phyloP scores from a whole-genome alignment of 2,329 filamentous ascomycete species.

The Exophiala alcalophila region DNA sequence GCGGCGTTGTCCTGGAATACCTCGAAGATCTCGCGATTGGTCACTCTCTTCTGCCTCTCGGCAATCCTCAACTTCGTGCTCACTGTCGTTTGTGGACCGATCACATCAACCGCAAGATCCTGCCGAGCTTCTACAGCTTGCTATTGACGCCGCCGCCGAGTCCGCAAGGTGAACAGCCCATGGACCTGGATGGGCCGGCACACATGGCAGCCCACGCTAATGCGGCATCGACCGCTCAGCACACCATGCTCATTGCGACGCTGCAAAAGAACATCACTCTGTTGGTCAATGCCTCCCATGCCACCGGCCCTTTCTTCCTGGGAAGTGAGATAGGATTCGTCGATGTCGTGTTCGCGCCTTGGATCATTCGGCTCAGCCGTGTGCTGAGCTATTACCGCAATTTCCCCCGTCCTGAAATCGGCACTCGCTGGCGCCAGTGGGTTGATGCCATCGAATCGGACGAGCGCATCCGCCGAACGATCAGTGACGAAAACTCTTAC shows the following conservation, averaged over 20 bases:
- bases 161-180: constrained; percentile 4
- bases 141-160: constrained; percentile 44
- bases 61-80: constrained; percentile 65
- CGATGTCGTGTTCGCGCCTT: constrained; percentile 73
- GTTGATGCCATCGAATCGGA: constrained; percentile 66
- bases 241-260: constrained; percentile 26
- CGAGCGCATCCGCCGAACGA: constrained; percentile 63
- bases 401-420: constrained; percentile 63
- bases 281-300: constrained; percentile 56
- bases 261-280: constrained; percentile 64
- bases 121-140: constrained; percentile 72
- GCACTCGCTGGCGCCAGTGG: constrained; percentile 67
- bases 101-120: constrained; percentile 73
- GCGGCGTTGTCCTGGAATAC: constrained; percentile 80
- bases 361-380: constrained; percentile 65
- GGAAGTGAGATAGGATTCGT: constrained; percentile 60
- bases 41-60: constrained; percentile 59
- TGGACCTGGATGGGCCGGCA: constrained; percentile 13
- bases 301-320: constrained; percentile 67
- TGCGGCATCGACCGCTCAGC: constrained; percentile 16
- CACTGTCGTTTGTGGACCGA: constrained; percentile 77
- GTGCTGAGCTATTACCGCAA: constrained; percentile 63
- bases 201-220: constrained; percentile 9
- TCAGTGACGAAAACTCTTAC: constrained; percentile 64
- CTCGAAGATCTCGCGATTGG: constrained; percentile 69